phyloP scores from a whole-genome alignment of 1,139 yeast genomes.

The Blastobotrys serpentis region DNA sequence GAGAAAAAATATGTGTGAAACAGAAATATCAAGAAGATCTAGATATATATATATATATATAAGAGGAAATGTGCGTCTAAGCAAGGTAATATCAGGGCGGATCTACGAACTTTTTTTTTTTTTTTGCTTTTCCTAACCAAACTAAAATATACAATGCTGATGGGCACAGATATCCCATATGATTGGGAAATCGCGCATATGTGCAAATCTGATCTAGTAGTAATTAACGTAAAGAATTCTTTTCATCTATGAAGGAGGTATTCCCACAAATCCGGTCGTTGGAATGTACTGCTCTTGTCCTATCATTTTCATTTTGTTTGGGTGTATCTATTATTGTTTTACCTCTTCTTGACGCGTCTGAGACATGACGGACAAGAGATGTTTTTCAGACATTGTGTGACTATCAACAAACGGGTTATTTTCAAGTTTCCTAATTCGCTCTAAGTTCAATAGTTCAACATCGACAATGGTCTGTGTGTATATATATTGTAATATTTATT shows the following conservation, averaged over 20 bases:
- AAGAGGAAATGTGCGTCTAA: neutral
- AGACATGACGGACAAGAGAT: neutral
- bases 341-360: neutral
- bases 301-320: no score
- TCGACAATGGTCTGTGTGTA: neutral
- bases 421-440: neutral
- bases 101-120: neutral
- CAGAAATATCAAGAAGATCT: neutral
- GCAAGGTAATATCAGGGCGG: constrained; percentile 1
- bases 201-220: neutral
- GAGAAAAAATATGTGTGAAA: neutral
- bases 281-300: no score
- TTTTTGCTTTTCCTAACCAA: no score
- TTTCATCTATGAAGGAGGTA: neutral
- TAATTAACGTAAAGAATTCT: neutral
- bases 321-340: neutral
- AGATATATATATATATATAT: neutral
- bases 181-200: neutral
- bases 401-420: neutral
- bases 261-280: constrained; percentile 4
- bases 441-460: neutral
- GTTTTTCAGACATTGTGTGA: no score
- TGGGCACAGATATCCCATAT: neutral
- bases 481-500: neutral
- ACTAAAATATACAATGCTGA: no score